Evolutionary conservation across 1,284 basidiomycete species (phyloP), one percentile per base, ranked within the genome.

Genomic region (Moesziomyces globuligerus): DNA sequence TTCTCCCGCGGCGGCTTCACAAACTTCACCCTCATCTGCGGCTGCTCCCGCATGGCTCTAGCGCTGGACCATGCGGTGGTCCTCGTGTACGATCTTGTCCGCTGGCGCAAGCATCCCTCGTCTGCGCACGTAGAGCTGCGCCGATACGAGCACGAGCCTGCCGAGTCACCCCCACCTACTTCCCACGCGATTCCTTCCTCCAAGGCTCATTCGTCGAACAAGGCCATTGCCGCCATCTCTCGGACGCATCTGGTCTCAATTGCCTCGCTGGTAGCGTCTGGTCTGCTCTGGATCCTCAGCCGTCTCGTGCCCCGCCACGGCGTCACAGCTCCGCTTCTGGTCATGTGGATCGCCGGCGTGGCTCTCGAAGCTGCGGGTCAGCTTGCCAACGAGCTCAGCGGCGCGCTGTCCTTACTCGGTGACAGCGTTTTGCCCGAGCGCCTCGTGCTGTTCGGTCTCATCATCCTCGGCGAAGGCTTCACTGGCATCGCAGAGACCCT

Each of bases 381-480:
- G 29, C 48, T 72, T 18, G 11, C 20, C 18, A 57, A 57, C 43
- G 69, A 72, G 44, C 34, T 61, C 28, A 43, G 52, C n/a, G 59
- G 44, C 21, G 40, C 32, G 5, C 51, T 69, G n/a, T 44, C 51
- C 7, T 41, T 54, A 21, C 54, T 72, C 6, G 48, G 48, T 10
- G 38, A 39, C 15, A 55, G 51, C 20, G 53, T 57, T 4, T 48
- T 72, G 3, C 53, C 66, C 29, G 65, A 72, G 40, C 45, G 69
- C 10, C 44, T 72, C 17, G 53, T 65, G 0, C 60, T 72, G 6
- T 67, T 72, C 37, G 59, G 56, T 9, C 65, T 72, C 39, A 68
- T 72, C 36, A 53, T 72, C 17, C 65, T 72, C 29, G 69, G 69
- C 40, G 66, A 67, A 49, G 69, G 62, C n/a, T 68, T 72, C 52